Base-by-base conservation (phyloP, 108 stramenopile species). In the Discostella stelligeroides region DNA sequence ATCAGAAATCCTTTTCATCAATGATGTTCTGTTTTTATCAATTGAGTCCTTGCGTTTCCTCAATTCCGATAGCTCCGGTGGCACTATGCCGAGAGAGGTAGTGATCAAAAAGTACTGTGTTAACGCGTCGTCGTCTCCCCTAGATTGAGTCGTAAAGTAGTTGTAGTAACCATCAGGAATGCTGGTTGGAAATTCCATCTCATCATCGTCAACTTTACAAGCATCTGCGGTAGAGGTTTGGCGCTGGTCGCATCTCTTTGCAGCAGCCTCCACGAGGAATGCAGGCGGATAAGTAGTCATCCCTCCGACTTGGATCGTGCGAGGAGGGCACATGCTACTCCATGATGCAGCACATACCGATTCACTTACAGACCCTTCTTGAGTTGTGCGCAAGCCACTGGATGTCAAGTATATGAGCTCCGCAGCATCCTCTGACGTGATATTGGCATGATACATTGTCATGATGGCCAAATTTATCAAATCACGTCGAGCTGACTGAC, bases 81-180 rank as follows among this genome's bases (percentile, higher is more conserved):
- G 68, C n/a, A 37, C 20, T 20, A 21, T 20, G 18, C 1, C 17
- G 9, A 40, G 57, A 9, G 46, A 39, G 13, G 53, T 41, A 11
- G 85, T 48, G 7, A 54, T 53, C 25, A 53, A 71, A 60, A 81
- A 86, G 41, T 76, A 34, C 17, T 38, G n/a, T 4, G 58, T 42
- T 12, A 91, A 57, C 1, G 59, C 60, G 67, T 91, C 86, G 17
- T 66, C 57, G 7, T 72, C 64, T 13, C 55, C 55, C 38, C 91
- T 73, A 20, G 79, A 47, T 42, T 57, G 39, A 10, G 83, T 72
- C 0, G 57, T 66, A 25, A 66, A 72, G 70, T 90, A 90, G 18
- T 77, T 76, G 60, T 60, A 83, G 58, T 80, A 84, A n/a, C 90
- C 90, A 69, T 88, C 85, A 10, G 86, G 75, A 45, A 88, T 47